phyloP scores from a whole-genome alignment of 257 asterid species.

The Oldenlandia corymbosa region DNA sequence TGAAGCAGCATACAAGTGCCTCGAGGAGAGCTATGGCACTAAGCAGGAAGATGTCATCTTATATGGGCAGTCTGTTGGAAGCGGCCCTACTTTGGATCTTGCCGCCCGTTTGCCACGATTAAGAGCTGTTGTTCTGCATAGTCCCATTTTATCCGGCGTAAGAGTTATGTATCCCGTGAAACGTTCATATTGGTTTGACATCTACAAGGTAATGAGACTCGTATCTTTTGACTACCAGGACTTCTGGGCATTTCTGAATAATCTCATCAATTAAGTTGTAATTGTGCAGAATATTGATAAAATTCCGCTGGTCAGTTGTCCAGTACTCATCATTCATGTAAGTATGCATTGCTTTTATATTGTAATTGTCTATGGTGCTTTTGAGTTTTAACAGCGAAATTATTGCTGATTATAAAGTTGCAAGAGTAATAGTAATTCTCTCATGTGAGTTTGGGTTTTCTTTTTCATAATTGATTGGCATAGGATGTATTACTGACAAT shows the following conservation, averaged over 20 bases:
- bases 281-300: constrained; percentile 64
- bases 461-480: not conserved
- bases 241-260: constrained; percentile 2
- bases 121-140: constrained; percentile 42
- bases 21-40: constrained; percentile 42
- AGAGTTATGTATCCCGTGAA: constrained; percentile 45
- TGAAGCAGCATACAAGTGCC: constrained; percentile 44
- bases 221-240: not conserved
- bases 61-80: constrained; percentile 47
- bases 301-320: constrained; percentile 36
- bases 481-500: not conserved
- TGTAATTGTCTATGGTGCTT: not conserved
- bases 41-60: constrained; percentile 43
- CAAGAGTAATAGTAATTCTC: not conserved
- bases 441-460: not conserved
- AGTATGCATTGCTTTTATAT: constrained; percentile 23
- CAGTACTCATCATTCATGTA: constrained; percentile 73
- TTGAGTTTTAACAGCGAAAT: not conserved
- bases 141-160: constrained; percentile 43
- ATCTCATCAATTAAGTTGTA: constrained; percentile 3
- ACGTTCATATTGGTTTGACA: constrained; percentile 44
- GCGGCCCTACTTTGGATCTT: constrained; percentile 44
- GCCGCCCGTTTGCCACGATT: constrained; percentile 35
- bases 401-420: not conserved
- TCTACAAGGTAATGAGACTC: constrained; percentile 32